Percentiles rank a stretch among this genome's conserved stretches.
These are phyloP conservation scores for Saururus chinensis DNA, from an alignment of 164 flowering plant species.

Conservation along the genomic window DNA sequence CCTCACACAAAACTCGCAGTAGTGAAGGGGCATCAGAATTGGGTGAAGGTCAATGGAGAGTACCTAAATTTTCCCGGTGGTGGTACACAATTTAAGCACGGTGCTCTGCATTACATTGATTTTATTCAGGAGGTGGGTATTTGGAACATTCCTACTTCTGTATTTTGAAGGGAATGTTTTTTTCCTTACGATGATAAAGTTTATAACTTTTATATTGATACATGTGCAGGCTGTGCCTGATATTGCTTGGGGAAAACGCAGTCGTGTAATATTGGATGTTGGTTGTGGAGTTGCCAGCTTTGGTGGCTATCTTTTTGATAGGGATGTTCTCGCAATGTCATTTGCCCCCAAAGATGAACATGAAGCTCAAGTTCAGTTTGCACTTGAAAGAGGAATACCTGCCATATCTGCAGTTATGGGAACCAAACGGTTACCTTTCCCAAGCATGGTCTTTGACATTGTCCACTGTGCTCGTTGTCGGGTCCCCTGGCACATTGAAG, in stretches of 20 bases:
- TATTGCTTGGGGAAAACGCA: slow-evolving; percentile 83
- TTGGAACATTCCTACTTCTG: neutral
- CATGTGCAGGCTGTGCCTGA: slow-evolving; percentile 52
- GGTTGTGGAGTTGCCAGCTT: slow-evolving; percentile 99
- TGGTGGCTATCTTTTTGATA: slow-evolving; percentile 98
- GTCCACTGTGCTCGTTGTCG: slow-evolving; percentile 99
- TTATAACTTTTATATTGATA: too few relatives aligned
- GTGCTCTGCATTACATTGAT: slow-evolving; percentile 91
- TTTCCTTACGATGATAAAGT: neutral
- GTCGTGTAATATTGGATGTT: slow-evolving; percentile 90
- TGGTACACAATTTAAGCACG: slow-evolving; percentile 93
- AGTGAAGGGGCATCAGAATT: slow-evolving; percentile 89
- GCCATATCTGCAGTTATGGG: slow-evolving; percentile 99
- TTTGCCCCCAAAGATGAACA: slow-evolving; percentile 99
- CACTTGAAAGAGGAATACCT: slow-evolving; percentile 98
- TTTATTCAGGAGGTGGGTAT: slow-evolving; percentile 55
- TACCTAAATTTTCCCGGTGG: slow-evolving; percentile 96
- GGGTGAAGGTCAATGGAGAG: slow-evolving; percentile 90
- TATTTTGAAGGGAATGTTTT: neutral
- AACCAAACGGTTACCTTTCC: slow-evolving; percentile 78
- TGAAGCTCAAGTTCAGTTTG: slow-evolving; percentile 98
- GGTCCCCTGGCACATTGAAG: slow-evolving; percentile 93
- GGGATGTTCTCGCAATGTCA: slow-evolving; percentile 84
- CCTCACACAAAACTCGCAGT: slow-evolving; percentile 86
- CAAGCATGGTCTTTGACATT: slow-evolving; percentile 74